Percentiles rank a stretch among this genome's conserved stretches.
These are phyloP conservation scores for Barbatosphaeria neglecta DNA, from an alignment of 495 filamentous ascomycete species.

Conservation along the genomic window DNA sequence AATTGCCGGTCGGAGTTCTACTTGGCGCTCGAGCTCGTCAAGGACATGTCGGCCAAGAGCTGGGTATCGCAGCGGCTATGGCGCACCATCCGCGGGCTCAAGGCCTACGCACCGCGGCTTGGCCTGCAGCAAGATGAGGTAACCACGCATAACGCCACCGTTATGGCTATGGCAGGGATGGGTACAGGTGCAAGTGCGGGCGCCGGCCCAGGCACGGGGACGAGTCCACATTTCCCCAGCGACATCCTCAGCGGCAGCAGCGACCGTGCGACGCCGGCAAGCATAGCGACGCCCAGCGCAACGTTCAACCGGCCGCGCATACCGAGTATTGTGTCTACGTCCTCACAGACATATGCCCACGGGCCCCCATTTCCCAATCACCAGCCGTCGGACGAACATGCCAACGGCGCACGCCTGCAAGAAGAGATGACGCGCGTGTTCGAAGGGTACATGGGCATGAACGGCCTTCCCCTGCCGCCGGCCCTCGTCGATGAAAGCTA, in stretches of 20 bases:
- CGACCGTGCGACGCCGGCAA: not conserved
- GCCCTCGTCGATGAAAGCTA: not conserved
- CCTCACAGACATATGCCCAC: too few relatives aligned
- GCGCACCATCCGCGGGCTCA: constrained; percentile 69
- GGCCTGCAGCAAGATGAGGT: constrained; percentile 46
- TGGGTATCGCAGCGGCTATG: constrained; percentile 71
- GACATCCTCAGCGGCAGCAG: not conserved
- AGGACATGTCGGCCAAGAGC: constrained; percentile 65
- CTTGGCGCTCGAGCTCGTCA: constrained; percentile 71
- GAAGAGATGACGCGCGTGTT: constrained; percentile 35
- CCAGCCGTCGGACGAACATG: constrained; percentile 8
- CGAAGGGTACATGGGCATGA: constrained; percentile 24
- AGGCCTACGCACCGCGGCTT: constrained; percentile 67
- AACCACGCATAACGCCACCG: constrained; percentile 16
- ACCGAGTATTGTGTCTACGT: constrained; percentile 1
- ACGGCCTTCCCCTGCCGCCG: constrained; percentile 5
- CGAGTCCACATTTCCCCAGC: not conserved
- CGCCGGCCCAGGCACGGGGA: not conserved
- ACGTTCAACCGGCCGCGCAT: not conserved
- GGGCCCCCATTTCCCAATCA: constrained; percentile 3
- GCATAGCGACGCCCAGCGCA: not conserved
- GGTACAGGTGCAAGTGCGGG: constrained; percentile 4
- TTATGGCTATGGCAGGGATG: constrained; percentile 19
- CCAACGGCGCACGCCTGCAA: constrained; percentile 28
- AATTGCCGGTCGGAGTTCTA: constrained; percentile 76